Evolutionary conservation across 139 green algal species (phyloP), one percentile per base, ranked within the genome.

Genomic region (Zygnema cylindricum): DNA sequence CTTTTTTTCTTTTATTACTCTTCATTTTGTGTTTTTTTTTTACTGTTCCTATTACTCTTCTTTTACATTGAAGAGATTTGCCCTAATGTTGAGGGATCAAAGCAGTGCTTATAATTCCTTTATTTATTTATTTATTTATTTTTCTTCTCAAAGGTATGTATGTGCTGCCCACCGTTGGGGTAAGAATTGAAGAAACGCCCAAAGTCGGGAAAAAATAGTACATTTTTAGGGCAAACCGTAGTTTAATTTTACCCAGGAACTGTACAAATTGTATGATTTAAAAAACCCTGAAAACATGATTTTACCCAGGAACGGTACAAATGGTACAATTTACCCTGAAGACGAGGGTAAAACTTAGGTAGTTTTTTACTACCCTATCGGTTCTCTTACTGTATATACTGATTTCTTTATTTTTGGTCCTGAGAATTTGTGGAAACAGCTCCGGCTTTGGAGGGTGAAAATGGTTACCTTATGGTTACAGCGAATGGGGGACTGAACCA

Each of bases 401-500:
- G n/a, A n/a, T n/a, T n/a, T n/a, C 57, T 73, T 30, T 73, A n/a
- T 30, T 73, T 73, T 73, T n/a, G 30, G 57, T 30, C 30, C 57
- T n/a, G 30, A 73, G 30, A 36, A 30, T 73, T 73, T 30, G 30
- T 73, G 30, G 30, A 79, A 79, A 33, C 82, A 87, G 82, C 49
- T 32, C 78, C 78, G 36, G 78, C 39, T 2, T 0, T 39, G 2
- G 33, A 54, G 35, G 69, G 33, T 38, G 77, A 35, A 55, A 85
- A 85, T 25, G 82, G 82, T 23, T 87, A 87, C 33, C 55, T 87
- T 23, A 54, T 87, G 0, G 82, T 87, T 1, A 87, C 82, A n/a
- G 82, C 82, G 39, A 87, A 87, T 42, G 82, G 82, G 0, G 82
- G 82, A 41, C 42, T 87, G 39, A 87, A 87, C 42, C 82, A 87